Base-by-base conservation (phyloP, 139 green algal species). In the Auxenochlorella pyrenoidosa region DNA sequence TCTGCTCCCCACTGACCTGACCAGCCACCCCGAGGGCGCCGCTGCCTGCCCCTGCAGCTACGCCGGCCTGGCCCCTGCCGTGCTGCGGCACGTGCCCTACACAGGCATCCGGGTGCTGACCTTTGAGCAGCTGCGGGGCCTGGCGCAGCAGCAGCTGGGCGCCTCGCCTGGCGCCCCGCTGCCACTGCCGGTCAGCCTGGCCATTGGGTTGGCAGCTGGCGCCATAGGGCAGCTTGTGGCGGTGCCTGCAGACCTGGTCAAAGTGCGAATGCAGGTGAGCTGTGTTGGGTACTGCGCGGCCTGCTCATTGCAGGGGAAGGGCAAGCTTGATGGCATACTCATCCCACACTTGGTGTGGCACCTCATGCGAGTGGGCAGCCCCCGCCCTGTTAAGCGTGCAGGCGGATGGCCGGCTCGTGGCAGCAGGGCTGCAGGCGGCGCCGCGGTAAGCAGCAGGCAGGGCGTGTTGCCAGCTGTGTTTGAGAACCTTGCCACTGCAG, bases 211-310 rank as follows among this genome's bases (percentile, higher is more conserved):
- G 0, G 88, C 88, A 0, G 82, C 94, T 3, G 94, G 94, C 12
- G 94, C 87, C 8, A 32, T 95, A 58, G 94, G 90, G 21, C 94
- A 96, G 87, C 32, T 91, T 40, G 92, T 94, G 78, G 94, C 94
- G 5, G 89, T 93, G 47, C 94, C 94, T 0, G 88, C 91, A 22
- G 94, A 96, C 85, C 90, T 97, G 3, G 79, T 97, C 60, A 96
- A 96, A 89, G 94, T 96, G 58, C 12, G 87, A 26, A 82, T 60
- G 58, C 51, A 76, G 63, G 63, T 71, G 63, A 34, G 63, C 63
- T 71, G 24, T 16, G 6, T 4, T 71, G 26, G 30, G 63, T 18
- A 13, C 18, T 63, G 54, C 2, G 15, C 54, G 22, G 54, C 16
- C 54, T 63, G 15, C 54, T 63, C 15, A 24, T 24, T 54, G 47